Evolutionary conservation across 2,329 filamentous ascomycete genomes (phyloP), one percentile per base, ranked within the genome.

Genomic region (Pyrenophora graminea): DNA sequence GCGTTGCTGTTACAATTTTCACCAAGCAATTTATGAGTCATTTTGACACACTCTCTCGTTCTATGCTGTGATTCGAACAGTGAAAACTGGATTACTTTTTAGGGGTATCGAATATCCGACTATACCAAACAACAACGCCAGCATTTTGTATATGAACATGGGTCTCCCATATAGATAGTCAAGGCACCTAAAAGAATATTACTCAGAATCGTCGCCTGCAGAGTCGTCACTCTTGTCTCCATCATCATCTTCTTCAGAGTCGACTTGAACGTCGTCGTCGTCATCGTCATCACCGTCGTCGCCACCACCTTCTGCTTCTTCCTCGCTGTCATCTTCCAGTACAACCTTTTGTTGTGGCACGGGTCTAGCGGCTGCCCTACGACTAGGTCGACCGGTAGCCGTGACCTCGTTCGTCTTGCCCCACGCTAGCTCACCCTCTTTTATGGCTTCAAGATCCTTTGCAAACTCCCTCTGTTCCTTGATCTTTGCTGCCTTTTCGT

Each of bases 401-500:
- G 61, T 66, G 12, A 67, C 66, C 3, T 63, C 64, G 9, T 63
- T 61, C 2, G 54, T 50, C 27, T 74, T 64, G 1, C 93, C 93
- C 91, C 92, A 97, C 43, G 82, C 80, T 60, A 84, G 82, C 52
- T 90, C 87, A 65, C 91, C 92, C 69, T 94, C 86, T 70, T 90
- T 85, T 13, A 96, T 91, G 10, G 86, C 87, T 66, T 94, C 90
- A 6, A 96, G 78, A 66, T 99, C 93, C 1, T 87, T 90, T 64
- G 85, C 81, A 31, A 99, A 80, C 74, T 99, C 93, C 45, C 93
- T 82, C 66, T 83, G 80, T 75, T 96, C 93, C 70, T 91, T 94
- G 70, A 97, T 97, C 72, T 90, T 86, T 19, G 82, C 85, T 1
- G 93, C 93, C 66, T 89, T 93, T 36, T 91, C 86, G 63, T 89